A percentile compares a stretch with the other conserved stretches of the same genome.
Evolutionary conservation across 352 stramenopile species (phyloP).

Genomic region (Pilasporangium apinafurcum): DNA sequence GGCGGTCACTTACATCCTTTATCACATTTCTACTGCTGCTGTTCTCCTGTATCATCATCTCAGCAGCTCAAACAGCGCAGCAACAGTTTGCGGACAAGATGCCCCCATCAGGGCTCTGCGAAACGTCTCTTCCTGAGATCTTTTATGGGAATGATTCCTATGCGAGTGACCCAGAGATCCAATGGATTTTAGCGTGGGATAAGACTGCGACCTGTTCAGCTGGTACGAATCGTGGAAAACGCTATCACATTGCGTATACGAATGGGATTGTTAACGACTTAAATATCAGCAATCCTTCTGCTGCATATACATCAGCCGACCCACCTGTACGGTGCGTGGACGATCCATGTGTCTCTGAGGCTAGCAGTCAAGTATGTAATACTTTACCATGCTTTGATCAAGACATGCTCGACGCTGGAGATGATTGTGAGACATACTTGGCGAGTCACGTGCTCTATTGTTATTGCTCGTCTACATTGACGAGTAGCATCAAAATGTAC

Average conservation of each 20-base stretch:
- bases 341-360: conserved; percentile 29
- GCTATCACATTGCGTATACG: conserved; percentile 28
- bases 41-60: conserved; percentile 37
- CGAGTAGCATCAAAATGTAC: conserved; percentile 14
- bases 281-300: conserved; percentile 5
- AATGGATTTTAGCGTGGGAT: conserved; percentile 25
- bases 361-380: conserved; percentile 15
- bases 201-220: conserved; percentile 6
- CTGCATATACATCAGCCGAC: background rate
- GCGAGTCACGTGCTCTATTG: conserved; percentile 33
- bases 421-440: conserved; percentile 24
- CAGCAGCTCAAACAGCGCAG: conserved; percentile 29
- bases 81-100: conserved; percentile 25
- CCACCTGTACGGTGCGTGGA: conserved; percentile 19
- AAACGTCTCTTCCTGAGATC: conserved; percentile 21
- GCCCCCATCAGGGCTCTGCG: conserved; percentile 26
- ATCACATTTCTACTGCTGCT: conserved; percentile 41
- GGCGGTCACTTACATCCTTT: conserved; percentile 17
- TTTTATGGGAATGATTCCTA: conserved; percentile 24
- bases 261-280: conserved; percentile 20
- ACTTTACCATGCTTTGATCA: conserved; percentile 45
- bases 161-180: conserved; percentile 5
- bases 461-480: conserved; percentile 29
- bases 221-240: conserved; percentile 6
- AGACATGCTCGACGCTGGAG: conserved; percentile 5